phyloP scores from a whole-genome alignment of 2,329 filamentous ascomycete species.

The Periconia macrospinosa region DNA sequence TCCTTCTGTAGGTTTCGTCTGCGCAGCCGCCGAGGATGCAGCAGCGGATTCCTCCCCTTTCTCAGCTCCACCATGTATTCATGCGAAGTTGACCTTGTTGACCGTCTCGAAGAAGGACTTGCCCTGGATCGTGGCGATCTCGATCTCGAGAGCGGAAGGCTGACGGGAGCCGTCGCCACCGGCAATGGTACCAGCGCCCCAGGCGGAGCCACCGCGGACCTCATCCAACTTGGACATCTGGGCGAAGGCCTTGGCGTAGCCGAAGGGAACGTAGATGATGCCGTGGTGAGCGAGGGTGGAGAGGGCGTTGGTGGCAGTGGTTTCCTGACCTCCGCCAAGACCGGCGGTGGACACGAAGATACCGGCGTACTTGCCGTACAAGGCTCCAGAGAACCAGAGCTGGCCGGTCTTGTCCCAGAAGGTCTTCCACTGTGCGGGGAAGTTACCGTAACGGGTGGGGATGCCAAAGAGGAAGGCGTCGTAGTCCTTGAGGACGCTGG shows the following conservation, averaged over 20 bases:
- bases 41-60: slow-evolving; percentile 5
- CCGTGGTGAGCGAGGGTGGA: slow-evolving; percentile 91
- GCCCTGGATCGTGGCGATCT: slow-evolving; percentile 81
- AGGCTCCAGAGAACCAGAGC: slow-evolving; percentile 78
- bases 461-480: slow-evolving; percentile 92
- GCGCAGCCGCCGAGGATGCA: too few relatives aligned
- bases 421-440: slow-evolving; percentile 91
- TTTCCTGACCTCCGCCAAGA: slow-evolving; percentile 87
- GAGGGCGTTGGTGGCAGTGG: slow-evolving; percentile 77
- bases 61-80: slow-evolving; percentile 67
- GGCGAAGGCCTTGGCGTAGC: slow-evolving; percentile 79
- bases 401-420: slow-evolving; percentile 90
- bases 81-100: slow-evolving; percentile 69
- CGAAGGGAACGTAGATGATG: slow-evolving; percentile 93
- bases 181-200: slow-evolving; percentile 93
- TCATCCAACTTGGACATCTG: slow-evolving; percentile 72
- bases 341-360: slow-evolving; percentile 88
- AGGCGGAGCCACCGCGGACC: slow-evolving; percentile 83
- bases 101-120: slow-evolving; percentile 79
- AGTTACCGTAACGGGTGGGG: slow-evolving; percentile 95
- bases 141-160: slow-evolving; percentile 73
- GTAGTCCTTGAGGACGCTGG: slow-evolving; percentile 69
- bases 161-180: slow-evolving; percentile 79
- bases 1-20: slow-evolving; percentile 7
- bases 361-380: slow-evolving; percentile 86